Base-by-base conservation (phyloP, 352 stramenopile species). In the Pythium guiyangense region DNA sequence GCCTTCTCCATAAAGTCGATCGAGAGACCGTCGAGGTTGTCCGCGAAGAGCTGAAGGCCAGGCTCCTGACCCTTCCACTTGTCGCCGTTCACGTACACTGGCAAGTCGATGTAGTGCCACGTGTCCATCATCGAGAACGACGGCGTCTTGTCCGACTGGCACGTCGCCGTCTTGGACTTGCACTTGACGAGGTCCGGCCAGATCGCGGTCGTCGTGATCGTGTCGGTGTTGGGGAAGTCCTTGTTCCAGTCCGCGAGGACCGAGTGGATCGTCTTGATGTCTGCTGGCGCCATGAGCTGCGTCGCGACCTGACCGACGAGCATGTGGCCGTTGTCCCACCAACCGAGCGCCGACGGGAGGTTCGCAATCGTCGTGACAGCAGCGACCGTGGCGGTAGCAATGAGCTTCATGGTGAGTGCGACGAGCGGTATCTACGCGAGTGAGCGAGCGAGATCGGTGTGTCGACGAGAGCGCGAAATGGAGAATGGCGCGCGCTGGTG, bases 281-380 rank as follows among this genome's bases (percentile, higher is more conserved):
- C 77, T 2, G 37, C 54, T 17, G 50, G 43, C 29, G 60, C 50
- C 74, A 86, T 70, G 47, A 81, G 69, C 54, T 86, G 71, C 48
- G 67, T 70, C 49, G 77, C 73, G 27, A 84, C 69, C 22, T 88
- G 59, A 4, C 72, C 70, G 8, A 83, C 69, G 20, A 84, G 58
- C 77, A 86, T 84, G 71, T 88, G 77, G 37, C 73, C 74, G 34
- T 82, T 84, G 63, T 88, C 77, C 77, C 77, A 88, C 74, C 74
- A 86, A 20, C 49, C 77, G 2, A 56, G 37, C 6, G 63, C 59
- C 6, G 49, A 53, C 15, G 69, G 69, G 18, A 71, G 35, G 43
- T 64, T 62, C 4, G 50, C 31, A 11, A 57, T 39, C 4, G 39
- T 47, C 5, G 44, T 56, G 35, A 68, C 49, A 20, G 52, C 29